A percentile compares a stretch with the other conserved stretches of the same genome.
These are phyloP conservation scores for Tetrahymena malaccensis DNA, from an alignment of 73 alveolate genomes.

Conservation along the genomic window DNA sequence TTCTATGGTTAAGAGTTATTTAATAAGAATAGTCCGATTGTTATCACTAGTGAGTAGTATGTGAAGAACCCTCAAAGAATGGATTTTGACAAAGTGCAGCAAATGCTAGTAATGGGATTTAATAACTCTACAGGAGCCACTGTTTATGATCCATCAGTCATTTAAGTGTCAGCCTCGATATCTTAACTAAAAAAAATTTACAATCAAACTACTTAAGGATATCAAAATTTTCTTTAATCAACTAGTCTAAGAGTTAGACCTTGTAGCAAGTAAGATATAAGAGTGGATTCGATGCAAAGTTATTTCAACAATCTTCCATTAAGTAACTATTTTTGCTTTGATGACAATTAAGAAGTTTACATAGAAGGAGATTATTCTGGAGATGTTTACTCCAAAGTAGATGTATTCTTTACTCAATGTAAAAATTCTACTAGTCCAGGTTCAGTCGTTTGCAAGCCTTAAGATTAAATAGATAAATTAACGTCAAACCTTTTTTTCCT, in stretches of 20 bases:
- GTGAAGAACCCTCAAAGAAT: background rate
- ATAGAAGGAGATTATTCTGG: too few relatives aligned
- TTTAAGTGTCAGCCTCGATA: background rate
- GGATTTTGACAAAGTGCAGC: background rate
- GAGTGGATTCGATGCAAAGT: too few relatives aligned
- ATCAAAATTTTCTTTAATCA: background rate
- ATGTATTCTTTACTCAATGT: background rate
- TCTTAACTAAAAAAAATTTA: too few relatives aligned
- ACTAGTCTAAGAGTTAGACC: background rate
- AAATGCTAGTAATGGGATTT: background rate
- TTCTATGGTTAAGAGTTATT: background rate
- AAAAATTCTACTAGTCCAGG: background rate
- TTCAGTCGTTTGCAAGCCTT: background rate
- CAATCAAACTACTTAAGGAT: background rate
- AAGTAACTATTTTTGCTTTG: too few relatives aligned
- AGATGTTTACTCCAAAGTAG: background rate
- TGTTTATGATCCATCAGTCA: background rate
- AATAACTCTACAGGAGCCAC: background rate
- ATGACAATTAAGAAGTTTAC: too few relatives aligned
- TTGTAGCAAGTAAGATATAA: too few relatives aligned
- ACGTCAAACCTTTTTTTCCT: too few relatives aligned
- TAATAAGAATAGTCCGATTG: background rate
- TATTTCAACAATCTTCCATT: too few relatives aligned
- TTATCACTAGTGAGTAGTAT: background rate
- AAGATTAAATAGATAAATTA: background rate